Conservation (phyloP, 805 yeast genomes). For the Lachancea waltii region DNA sequence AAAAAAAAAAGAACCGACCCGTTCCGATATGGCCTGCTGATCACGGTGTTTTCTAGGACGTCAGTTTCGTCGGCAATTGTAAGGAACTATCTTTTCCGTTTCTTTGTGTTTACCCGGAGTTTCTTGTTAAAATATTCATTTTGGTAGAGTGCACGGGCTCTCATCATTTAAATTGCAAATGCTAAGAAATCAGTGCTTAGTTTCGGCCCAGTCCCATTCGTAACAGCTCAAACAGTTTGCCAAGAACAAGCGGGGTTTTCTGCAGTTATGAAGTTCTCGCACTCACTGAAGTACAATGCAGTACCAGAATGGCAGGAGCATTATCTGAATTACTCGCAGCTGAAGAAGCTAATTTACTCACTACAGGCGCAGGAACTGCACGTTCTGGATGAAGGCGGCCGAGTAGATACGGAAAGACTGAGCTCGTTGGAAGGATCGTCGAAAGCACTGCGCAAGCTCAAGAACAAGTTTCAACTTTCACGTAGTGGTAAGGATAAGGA, state of each 20-base stretch:
- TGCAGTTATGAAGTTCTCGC: constrained; percentile 69
- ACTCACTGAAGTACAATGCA: constrained; percentile 56
- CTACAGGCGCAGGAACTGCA: constrained; percentile 39
- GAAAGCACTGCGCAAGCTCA: constrained; percentile 15
- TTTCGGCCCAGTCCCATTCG: no score
- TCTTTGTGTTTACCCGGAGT: no score
- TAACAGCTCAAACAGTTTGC: not conserved
- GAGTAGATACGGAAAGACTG: constrained; percentile 4
- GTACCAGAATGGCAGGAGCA: constrained; percentile 87
- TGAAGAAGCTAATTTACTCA: constrained; percentile 51
- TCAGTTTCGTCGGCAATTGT: no score
- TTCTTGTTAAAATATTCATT: no score
- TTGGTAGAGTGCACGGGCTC: no score
- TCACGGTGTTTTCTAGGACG: not conserved
- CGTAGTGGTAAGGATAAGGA: constrained; percentile 1
- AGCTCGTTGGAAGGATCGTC: constrained; percentile 9
- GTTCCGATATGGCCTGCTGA: not conserved
- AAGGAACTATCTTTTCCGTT: no score
- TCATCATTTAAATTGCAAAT: no score
- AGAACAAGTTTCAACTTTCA: constrained; percentile 13
- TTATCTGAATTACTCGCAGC: constrained; percentile 60
- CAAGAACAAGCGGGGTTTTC: not conserved
- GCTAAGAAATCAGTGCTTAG: no score
- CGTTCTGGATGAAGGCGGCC: constrained; percentile 7
- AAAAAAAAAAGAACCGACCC: constrained; percentile 42